phyloP scores from a whole-genome alignment of 208 protist species.

The Acanthamoeba culbertsoni region DNA sequence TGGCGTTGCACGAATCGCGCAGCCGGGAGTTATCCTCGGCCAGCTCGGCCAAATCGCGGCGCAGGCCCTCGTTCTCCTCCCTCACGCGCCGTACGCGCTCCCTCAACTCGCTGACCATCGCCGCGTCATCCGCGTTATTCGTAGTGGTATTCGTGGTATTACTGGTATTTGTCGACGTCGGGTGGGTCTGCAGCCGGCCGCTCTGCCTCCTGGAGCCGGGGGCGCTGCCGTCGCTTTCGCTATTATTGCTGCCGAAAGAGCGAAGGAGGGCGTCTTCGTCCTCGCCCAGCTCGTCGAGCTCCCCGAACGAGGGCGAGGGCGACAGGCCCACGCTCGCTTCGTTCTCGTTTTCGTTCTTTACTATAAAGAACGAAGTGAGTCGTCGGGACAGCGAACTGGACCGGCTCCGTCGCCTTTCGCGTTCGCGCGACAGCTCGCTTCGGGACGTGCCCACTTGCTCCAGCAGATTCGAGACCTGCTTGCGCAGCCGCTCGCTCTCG shows the following conservation, averaged over 20 bases:
- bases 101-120: not conserved
- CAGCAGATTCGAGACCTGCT: not conserved
- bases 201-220: not conserved
- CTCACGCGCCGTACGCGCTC: not conserved
- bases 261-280: not conserved
- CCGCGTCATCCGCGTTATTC: not conserved
- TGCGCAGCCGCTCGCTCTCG: conserved; percentile 27
- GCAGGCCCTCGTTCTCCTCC: conserved; percentile 1
- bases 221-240: not conserved
- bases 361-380: not conserved
- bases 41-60: not conserved
- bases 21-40: not conserved
- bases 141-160: not conserved
- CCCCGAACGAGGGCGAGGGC: too few relatives aligned
- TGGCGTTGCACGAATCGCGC: not conserved
- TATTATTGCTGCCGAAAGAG: not conserved
- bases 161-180: not conserved
- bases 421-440: not conserved
- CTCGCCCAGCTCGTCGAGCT: not conserved
- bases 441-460: not conserved
- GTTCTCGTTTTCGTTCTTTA: conserved; percentile 10
- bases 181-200: not conserved
- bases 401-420: not conserved
- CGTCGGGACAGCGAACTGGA: not conserved
- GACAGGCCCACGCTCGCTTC: too few relatives aligned